Evolutionary conservation across 2,329 filamentous ascomycete species (phyloP), one percentile per base, ranked within the genome.

Genomic region (Aciculosporium take): DNA sequence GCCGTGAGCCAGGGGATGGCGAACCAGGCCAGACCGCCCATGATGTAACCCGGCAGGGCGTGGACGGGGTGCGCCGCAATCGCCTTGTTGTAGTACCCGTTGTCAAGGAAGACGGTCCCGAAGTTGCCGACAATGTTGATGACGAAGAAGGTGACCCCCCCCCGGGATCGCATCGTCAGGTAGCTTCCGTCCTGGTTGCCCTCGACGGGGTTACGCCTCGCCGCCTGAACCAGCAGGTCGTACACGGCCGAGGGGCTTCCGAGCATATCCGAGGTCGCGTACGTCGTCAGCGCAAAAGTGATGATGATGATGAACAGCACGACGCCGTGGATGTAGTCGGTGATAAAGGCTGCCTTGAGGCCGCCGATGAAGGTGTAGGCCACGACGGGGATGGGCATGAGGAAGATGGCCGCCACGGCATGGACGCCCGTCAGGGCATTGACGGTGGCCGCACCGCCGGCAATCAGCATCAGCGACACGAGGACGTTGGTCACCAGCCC

Each of bases 71-170:
- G 81, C 0, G 88, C 86, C 6, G 88, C 85, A 52, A 94, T 94
- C 13, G 86, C 87, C 61, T 94, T 94, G 69, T 94, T 91, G 64
- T 87, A 94, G 65, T 93, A 94, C 13, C 82, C 80, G 49, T 88
- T 88, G 55, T 93, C 86, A 34, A 86, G 69, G 65, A 93, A 93
- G 4, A 93, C 84, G 1, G 83, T 87, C 44, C 72, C 81, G 45
- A 89, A 91, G 61, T 88, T 88, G 31, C 84, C 84, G 28, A 88
- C 81, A 7, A 66, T 80, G 61, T 93, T 93, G 63, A 93, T 93
- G 29, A 93, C 78, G 60, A 94, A 94, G 68, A 94, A 94, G 45
- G 91, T 84, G 31, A 76, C 84, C 5, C 87, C 87, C 51, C 89
- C 79, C 4, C 49, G 50, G 1, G 58, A 60, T 12, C 73, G 68